Conservation (phyloP, 2,329 filamentous ascomycete genomes). For the Bipolaris bicolor region DNA sequence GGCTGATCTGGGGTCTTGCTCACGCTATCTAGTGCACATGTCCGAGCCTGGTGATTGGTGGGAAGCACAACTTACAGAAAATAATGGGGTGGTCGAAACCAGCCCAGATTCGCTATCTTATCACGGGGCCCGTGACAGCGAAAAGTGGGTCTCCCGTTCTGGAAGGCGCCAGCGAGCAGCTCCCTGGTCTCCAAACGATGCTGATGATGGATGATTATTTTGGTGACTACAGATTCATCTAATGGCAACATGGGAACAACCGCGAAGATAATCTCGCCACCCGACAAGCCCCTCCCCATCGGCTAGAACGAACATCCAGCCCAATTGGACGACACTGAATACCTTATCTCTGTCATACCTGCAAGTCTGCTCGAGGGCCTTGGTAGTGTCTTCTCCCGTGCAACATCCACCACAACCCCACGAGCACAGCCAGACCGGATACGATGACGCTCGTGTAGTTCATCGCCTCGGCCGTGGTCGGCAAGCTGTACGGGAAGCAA, state of each 20-base stretch:
- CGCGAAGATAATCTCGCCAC: neutral
- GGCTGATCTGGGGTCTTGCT: neutral
- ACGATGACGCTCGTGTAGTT: neutral
- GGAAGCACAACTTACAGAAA: neutral
- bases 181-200: neutral
- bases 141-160: neutral
- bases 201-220: neutral
- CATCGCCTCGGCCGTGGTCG: neutral
- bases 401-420: neutral
- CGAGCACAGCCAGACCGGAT: neutral
- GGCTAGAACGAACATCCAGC: neutral
- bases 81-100: neutral
- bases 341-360: neutral
- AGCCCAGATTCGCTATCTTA: neutral
- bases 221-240: neutral
- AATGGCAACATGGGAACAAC: neutral
- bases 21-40: neutral
- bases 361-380: neutral
- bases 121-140: neutral
- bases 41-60: neutral
- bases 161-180: neutral
- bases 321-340: neutral
- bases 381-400: neutral
- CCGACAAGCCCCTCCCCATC: neutral
- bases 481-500: neutral